A percentile compares a stretch with the other conserved stretches of the same genome.
Evolutionary conservation across 1,284 basidiomycete genomes (phyloP).

Genomic region (Lignosus rhinocerotis): DNA sequence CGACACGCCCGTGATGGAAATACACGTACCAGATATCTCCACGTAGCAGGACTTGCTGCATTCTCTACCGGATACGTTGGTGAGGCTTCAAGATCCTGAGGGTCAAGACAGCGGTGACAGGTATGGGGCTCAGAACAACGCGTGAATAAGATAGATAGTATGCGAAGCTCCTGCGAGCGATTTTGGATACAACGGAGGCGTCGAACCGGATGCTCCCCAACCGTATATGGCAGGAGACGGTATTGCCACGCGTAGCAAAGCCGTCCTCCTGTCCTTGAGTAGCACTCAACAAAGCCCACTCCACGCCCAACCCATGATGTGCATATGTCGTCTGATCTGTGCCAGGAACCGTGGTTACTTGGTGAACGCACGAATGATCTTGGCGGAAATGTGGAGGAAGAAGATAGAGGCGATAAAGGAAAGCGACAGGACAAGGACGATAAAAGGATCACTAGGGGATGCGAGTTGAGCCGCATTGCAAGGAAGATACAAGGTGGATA

Average conservation of each 20-base stretch:
- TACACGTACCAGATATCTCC: background rate
- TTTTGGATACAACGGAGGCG: conserved; percentile 25
- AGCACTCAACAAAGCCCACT: conserved; percentile 6
- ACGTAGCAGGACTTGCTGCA: background rate
- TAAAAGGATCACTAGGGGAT: conserved; percentile 86
- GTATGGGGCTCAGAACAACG: background rate
- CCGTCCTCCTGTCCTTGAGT: conserved; percentile 13
- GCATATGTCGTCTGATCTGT: background rate
- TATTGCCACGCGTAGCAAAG: conserved; percentile 12
- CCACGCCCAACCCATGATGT: conserved; percentile 6
- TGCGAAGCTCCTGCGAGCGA: conserved; percentile 22
- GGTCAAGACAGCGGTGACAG: background rate
- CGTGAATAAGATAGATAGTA: conserved; percentile 24
- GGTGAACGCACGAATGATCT: conserved; percentile 88
- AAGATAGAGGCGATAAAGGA: conserved; percentile 99
- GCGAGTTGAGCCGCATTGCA: background rate
- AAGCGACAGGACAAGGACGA: conserved; percentile 94
- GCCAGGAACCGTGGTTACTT: conserved; percentile 50
- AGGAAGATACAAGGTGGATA: background rate
- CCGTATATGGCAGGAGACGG: conserved; percentile 3
- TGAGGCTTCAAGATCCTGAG: background rate
- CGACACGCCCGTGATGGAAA: background rate
- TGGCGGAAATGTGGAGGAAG: conserved; percentile 97
- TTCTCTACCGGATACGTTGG: background rate
- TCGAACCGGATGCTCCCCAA: conserved; percentile 19